These are phyloP conservation scores for Nothophoma quercina DNA, from an alignment of 2,329 filamentous ascomycete species.

Conservation along the genomic window DNA sequence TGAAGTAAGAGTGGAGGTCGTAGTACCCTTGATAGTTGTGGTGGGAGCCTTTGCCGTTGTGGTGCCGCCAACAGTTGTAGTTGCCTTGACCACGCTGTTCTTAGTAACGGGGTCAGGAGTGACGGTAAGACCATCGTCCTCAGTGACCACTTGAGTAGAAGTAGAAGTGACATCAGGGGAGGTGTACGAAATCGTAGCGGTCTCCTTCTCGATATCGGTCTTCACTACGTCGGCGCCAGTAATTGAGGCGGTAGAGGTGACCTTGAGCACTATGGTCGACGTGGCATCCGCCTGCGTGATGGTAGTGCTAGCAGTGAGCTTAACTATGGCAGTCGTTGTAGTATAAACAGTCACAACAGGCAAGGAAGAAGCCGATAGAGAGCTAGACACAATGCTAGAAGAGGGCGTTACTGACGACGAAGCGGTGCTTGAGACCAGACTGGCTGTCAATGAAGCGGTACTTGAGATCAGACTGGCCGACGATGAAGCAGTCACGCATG, in stretches of 20 bases:
- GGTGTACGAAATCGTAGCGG: conserved; percentile 36
- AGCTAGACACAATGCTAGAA: conserved; percentile 6
- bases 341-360: conserved; percentile 25
- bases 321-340: conserved; percentile 25
- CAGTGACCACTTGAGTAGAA: conserved; percentile 33
- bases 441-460: no score
- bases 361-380: conserved; percentile 13
- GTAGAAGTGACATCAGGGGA: conserved; percentile 33
- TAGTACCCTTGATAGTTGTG: conserved; percentile 23
- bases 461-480: conserved; percentile 3
- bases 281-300: conserved; percentile 32
- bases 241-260: conserved; percentile 18
- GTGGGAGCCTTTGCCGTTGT: conserved; percentile 23
- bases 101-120: conserved; percentile 25
- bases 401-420: background rate
- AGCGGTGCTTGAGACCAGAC: background rate
- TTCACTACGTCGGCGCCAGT: conserved; percentile 23
- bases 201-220: conserved; percentile 27
- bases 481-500: conserved; percentile 29
- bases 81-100: conserved; percentile 21
- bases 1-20: conserved; percentile 28
- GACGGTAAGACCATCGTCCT: conserved; percentile 28
- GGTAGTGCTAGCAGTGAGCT: conserved; percentile 26
- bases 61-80: conserved; percentile 14
- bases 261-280: conserved; percentile 28